phyloP scores from a whole-genome alignment of 805 yeast species.

The Candida insectalens region DNA sequence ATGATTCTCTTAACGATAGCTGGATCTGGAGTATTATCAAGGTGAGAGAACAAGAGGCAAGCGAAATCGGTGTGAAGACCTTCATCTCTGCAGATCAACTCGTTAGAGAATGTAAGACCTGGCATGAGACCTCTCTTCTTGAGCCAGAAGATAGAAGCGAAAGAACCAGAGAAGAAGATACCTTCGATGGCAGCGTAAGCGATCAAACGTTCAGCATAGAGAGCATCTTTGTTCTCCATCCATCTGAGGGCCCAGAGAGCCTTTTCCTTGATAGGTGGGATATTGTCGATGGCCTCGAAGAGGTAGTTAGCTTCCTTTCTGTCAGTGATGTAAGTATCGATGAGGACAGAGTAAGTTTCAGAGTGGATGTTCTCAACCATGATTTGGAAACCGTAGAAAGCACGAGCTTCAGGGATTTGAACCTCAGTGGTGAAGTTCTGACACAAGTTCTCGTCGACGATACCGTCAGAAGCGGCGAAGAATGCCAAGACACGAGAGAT shows the following conservation, averaged over 20 bases:
- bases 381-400: slow-evolving; percentile 98
- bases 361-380: slow-evolving; percentile 99
- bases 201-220: slow-evolving; percentile 90
- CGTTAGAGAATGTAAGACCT: slow-evolving; percentile 95
- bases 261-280: slow-evolving; percentile 93
- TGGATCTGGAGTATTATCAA: slow-evolving; percentile 78
- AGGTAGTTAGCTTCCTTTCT: slow-evolving; percentile 85
- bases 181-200: slow-evolving; percentile 99
- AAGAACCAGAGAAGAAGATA: slow-evolving; percentile 95
- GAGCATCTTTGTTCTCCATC: slow-evolving; percentile 81
- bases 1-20: slow-evolving; percentile 75
- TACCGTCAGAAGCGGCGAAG: slow-evolving; percentile 98
- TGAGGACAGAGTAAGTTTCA: slow-evolving; percentile 90
- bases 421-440: slow-evolving; percentile 97
- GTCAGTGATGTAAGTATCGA: slow-evolving; percentile 93
- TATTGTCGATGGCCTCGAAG: slow-evolving; percentile 92
- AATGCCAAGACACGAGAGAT: slow-evolving; percentile 90
- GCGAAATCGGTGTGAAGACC: slow-evolving; percentile 99
- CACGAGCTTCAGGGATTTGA: slow-evolving; percentile 94
- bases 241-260: slow-evolving; percentile 99
- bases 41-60: slow-evolving; percentile 86
- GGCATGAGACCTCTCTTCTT: slow-evolving; percentile 99
- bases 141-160: slow-evolving; percentile 97
- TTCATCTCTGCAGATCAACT: slow-evolving; percentile 95
- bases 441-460: slow-evolving; percentile 93